Percentiles rank a stretch among this genome's conserved stretches.
phyloP scores from a whole-genome alignment of 306 rosid species.

The Hylodesmum podocarpum region DNA sequence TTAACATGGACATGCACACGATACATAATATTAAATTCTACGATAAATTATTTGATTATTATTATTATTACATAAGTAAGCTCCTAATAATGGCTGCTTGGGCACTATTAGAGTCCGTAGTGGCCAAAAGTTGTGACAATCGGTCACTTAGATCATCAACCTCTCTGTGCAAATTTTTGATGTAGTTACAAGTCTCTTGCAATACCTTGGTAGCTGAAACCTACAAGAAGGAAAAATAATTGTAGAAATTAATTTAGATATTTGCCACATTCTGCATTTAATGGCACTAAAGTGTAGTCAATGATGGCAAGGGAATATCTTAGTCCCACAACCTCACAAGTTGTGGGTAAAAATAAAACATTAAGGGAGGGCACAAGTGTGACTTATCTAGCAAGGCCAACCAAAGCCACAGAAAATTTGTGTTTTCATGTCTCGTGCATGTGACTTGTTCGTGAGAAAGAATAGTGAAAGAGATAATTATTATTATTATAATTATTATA shows the following conservation, averaged over 20 bases:
- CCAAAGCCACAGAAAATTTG: conserved; percentile 27
- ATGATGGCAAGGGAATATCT: conserved; percentile 15
- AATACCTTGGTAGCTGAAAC: conserved; percentile 52
- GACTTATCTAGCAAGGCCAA: conserved; percentile 37
- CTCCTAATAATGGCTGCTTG: conserved; percentile 79
- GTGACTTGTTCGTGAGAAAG: conserved; percentile 29
- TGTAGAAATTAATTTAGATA: background rate
- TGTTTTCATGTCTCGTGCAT: conserved; percentile 21
- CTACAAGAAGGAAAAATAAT: background rate
- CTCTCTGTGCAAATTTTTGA: conserved; percentile 71
- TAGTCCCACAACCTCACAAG: conserved; percentile 44
- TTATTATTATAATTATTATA: background rate
- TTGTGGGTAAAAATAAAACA: conserved; percentile 35
- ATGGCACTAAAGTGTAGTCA: background rate
- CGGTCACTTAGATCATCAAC: conserved; percentile 84
- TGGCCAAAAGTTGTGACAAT: conserved; percentile 63
- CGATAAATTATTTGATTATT: background rate
- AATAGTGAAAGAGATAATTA: background rate
- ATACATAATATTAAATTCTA: background rate
- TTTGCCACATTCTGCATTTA: background rate
- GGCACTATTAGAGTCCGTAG: conserved; percentile 60
- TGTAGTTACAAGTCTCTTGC: conserved; percentile 86
- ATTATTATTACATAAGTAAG: conserved; percentile 60
- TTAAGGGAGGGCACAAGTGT: conserved; percentile 24
- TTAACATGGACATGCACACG: conserved; percentile 38